These are phyloP conservation scores for Sporothrix globosa DNA, from an alignment of 2,329 filamentous ascomycete species.

Conservation along the genomic window DNA sequence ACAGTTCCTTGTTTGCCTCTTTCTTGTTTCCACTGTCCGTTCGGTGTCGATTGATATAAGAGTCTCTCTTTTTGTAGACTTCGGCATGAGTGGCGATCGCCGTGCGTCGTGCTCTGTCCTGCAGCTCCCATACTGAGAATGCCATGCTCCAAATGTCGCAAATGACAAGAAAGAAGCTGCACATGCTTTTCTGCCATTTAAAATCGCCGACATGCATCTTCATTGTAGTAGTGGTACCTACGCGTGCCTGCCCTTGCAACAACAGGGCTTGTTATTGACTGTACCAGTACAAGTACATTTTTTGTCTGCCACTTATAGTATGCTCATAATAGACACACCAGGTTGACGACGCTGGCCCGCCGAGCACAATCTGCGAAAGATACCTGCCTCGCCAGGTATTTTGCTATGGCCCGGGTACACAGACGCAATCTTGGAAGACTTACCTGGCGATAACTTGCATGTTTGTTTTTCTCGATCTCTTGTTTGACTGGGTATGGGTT, in stretches of 20 bases:
- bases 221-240: neutral
- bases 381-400: neutral
- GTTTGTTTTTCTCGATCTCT: neutral
- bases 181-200: too few species aligned
- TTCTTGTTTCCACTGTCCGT: neutral
- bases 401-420: neutral
- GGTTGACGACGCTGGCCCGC: conserved; percentile 20
- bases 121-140: too few species aligned
- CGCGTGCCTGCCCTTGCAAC: neutral
- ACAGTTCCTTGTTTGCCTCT: neutral
- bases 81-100: too few species aligned
- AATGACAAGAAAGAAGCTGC: too few species aligned
- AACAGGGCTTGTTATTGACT: neutral
- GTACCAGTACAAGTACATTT: neutral
- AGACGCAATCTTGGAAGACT: conserved; percentile 17
- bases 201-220: too few species aligned
- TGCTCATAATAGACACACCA: conserved; percentile 6
- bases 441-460: neutral
- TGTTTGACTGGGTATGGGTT: conserved; percentile 3
- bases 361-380: conserved; percentile 24
- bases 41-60: too few species aligned
- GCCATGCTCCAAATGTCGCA: too few species aligned
- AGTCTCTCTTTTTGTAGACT: too few species aligned
- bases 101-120: too few species aligned
- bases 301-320: neutral